phyloP scores from a whole-genome alignment of 192 early-diverging fungal species.

The Backusella australiensis region DNA sequence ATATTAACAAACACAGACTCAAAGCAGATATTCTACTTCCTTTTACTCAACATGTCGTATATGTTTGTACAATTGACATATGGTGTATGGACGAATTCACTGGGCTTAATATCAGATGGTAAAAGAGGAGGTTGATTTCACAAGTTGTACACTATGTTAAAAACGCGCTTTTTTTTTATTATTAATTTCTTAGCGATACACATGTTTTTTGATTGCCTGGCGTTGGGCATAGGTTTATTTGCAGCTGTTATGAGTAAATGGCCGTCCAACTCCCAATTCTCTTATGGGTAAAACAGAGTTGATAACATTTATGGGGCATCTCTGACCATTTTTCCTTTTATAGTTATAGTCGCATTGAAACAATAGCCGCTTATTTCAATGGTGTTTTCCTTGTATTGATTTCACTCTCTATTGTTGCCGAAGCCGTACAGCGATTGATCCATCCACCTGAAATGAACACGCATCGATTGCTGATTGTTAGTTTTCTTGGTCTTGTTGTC shows the following conservation, averaged over 20 bases:
- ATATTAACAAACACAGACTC: constrained; percentile 76
- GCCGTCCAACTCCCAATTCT: constrained; percentile 75
- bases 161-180: not conserved
- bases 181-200: constrained; percentile 68
- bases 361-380: constrained; percentile 92
- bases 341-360: constrained; percentile 90
- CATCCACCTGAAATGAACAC: constrained; percentile 87
- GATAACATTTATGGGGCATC: too few relatives aligned
- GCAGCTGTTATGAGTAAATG: constrained; percentile 92
- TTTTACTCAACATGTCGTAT: constrained; percentile 89
- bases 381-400: constrained; percentile 89
- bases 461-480: constrained; percentile 80
- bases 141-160: not conserved
- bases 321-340: too few relatives aligned
- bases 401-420: constrained; percentile 88
- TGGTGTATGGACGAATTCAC: constrained; percentile 77
- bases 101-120: constrained; percentile 90
- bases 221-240: constrained; percentile 80
- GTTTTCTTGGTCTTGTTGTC: constrained; percentile 86
- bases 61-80: constrained; percentile 88
- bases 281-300: constrained; percentile 57
- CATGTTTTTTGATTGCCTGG: constrained; percentile 97
- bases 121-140: not conserved
- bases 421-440: constrained; percentile 83
- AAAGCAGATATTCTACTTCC: constrained; percentile 91